Base-by-base conservation (phyloP, 768 basidiomycete genomes). In the Suillus variegatus region DNA sequence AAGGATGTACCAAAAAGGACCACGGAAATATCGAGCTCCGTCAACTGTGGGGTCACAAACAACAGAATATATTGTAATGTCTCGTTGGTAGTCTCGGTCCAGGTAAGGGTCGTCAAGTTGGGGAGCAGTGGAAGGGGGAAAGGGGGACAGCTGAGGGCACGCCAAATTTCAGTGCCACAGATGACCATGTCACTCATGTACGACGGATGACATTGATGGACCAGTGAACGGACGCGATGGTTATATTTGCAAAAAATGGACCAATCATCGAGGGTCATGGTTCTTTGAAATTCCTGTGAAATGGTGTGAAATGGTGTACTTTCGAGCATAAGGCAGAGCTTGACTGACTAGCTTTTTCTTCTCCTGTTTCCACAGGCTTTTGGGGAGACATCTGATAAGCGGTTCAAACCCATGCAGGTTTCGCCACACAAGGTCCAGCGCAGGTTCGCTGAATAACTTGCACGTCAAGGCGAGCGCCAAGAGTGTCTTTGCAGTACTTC, bases 161-260 rank as follows among this genome's bases (percentile, higher is more conserved):
- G 16, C 57, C 9, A 60, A 13, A 60, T 25, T 12, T 43, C 40
- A 14, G 22, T 57, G 9, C 5, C 2, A 28, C 51, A 18, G 28
- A 52, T 18, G 8, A 22, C 6, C 10, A 4, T n/a, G 20, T 4
- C 0, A 12, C n/a, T 9, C 10, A 47, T n/a, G 25, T 3, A 28
- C 3, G 2, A 8, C 25, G 4, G 7, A 18, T 28, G 16, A 52
- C 16, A 32, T 32, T 5, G 51, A n/a, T 60, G n/a, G 10, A 14
- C 13, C 22, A 16, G 36, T 35, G 10, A 12, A 41, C 67, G 74
- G 51, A 75, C 41, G 2, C 57, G 57, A 6, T 58, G 10, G 38
- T 25, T 25, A 7, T 58, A 58, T 25, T 58, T 41, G 22, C 38
- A 22, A 18, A 58, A 58, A 25, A 41, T 41, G 10, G 22, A 25